phyloP scores from a whole-genome alignment of 106 monocot genomes.

The Apostasia ramifera region DNA sequence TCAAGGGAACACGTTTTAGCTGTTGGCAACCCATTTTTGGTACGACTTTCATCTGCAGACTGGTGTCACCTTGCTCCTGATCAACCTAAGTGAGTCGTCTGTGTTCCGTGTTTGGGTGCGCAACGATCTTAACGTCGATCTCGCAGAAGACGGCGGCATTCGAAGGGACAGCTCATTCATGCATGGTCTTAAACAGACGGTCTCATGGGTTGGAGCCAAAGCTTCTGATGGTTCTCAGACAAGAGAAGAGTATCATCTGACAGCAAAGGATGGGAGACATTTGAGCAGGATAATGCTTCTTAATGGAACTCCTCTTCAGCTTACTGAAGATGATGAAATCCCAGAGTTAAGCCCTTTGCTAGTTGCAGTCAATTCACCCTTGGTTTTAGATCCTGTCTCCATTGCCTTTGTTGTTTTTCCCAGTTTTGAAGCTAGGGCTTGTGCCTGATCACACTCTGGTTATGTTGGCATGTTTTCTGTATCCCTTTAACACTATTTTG shows the following conservation, averaged over 20 bases:
- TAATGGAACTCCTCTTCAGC: slow-evolving; percentile 49
- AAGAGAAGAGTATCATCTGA: slow-evolving; percentile 79
- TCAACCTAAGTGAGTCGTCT: slow-evolving; percentile 48
- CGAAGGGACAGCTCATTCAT: slow-evolving; percentile 19
- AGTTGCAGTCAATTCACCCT: slow-evolving; percentile 22
- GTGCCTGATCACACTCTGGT: background rate
- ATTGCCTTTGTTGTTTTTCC: slow-evolving; percentile 63
- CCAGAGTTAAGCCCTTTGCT: slow-evolving; percentile 38
- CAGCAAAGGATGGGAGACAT: slow-evolving; percentile 31
- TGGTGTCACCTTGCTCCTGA: slow-evolving; percentile 45
- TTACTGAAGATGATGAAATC: slow-evolving; percentile 42
- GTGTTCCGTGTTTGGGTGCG: slow-evolving; percentile 25
- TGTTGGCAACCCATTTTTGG: background rate
- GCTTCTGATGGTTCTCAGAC: slow-evolving; percentile 22
- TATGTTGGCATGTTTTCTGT: too few species aligned
- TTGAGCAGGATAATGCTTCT: slow-evolving; percentile 42
- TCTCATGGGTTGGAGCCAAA: slow-evolving; percentile 57
- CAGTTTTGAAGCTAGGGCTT: slow-evolving; percentile 50
- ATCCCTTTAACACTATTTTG: too few species aligned
- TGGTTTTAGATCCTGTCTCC: slow-evolving; percentile 42
- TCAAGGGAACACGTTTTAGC: too few species aligned
- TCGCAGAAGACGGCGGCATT: slow-evolving; percentile 11
- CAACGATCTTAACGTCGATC: slow-evolving; percentile 38
- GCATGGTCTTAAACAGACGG: slow-evolving; percentile 46
- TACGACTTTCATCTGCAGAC: slow-evolving; percentile 11